Conservation (phyloP, 768 basidiomycete genomes). For the Harrya chromipes region DNA sequence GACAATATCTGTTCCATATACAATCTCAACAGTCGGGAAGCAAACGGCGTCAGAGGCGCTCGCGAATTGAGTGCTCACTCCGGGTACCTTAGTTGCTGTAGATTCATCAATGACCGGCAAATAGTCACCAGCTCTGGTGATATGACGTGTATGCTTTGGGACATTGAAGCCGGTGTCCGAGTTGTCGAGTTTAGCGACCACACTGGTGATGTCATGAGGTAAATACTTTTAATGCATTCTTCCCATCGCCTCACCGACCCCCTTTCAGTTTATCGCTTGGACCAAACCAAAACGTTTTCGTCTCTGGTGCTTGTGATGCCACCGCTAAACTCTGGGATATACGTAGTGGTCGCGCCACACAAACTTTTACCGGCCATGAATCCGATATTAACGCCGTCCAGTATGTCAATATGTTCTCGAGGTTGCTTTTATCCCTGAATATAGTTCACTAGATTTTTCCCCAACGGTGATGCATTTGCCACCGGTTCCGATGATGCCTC, state of each 20-base stretch:
- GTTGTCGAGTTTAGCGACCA: constrained; percentile 99
- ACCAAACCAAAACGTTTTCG: constrained; percentile 91
- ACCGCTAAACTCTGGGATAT: constrained; percentile 99
- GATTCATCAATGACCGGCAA: constrained; percentile 98
- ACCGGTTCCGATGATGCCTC: constrained; percentile 99
- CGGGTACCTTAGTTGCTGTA: constrained; percentile 96
- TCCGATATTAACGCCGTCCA: constrained; percentile 99
- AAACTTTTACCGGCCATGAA: constrained; percentile 98
- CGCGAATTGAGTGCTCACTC: constrained; percentile 96
- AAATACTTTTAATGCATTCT: constrained; percentile 6
- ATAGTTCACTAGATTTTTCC: constrained; percentile 79
- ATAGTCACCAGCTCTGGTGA: constrained; percentile 98
- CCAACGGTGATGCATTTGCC: constrained; percentile 98
- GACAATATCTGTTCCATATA: constrained; percentile 99
- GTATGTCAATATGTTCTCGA: constrained; percentile 48
- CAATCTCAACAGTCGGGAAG: constrained; percentile 77
- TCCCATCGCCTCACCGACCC: constrained; percentile 9
- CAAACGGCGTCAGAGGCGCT: constrained; percentile 80
- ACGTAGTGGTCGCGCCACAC: constrained; percentile 93
- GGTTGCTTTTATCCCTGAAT: constrained; percentile 5
- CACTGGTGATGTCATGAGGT: constrained; percentile 99
- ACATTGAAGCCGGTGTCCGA: constrained; percentile 95
- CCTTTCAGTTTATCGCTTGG: constrained; percentile 80
- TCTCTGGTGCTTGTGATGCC: constrained; percentile 99
- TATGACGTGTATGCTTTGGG: constrained; percentile 99